A percentile compares a stretch with the other conserved stretches of the same genome.
phyloP scores from a whole-genome alignment of 1,284 basidiomycete species.

The Phellinidium pouzarii region DNA sequence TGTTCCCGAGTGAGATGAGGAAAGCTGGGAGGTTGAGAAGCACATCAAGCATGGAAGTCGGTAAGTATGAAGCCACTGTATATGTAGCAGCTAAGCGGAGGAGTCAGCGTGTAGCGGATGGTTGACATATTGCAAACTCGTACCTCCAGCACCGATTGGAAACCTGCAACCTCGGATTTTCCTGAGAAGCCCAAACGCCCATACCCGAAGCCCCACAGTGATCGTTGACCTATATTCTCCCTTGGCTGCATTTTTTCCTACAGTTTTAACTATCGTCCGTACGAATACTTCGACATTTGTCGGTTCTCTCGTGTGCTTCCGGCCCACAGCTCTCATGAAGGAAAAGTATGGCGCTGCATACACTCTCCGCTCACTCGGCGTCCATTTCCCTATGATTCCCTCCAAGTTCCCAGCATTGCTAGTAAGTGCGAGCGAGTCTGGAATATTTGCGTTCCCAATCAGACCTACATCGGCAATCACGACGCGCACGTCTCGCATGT shows the following conservation, averaged over 20 bases:
- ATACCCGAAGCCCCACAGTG: constrained; percentile 39
- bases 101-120: background rate
- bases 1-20: constrained; percentile 54
- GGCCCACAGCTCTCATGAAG: constrained; percentile 46
- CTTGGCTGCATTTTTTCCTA: constrained; percentile 47
- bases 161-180: constrained; percentile 59
- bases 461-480: constrained; percentile 63
- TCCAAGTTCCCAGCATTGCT: constrained; percentile 34
- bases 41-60: constrained; percentile 55
- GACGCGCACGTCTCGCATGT: constrained; percentile 55
- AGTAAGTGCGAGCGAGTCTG: constrained; percentile 19
- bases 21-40: constrained; percentile 61
- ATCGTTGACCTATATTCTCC: constrained; percentile 31
- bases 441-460: constrained; percentile 35
- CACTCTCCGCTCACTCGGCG: constrained; percentile 56
- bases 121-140: constrained; percentile 21
- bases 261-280: constrained; percentile 40
- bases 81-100: constrained; percentile 20
- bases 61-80: constrained; percentile 56
- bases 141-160: constrained; percentile 70
- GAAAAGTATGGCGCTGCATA: constrained; percentile 51
- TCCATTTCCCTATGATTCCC: constrained; percentile 57
- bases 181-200: constrained; percentile 32
- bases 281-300: constrained; percentile 54
- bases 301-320: constrained; percentile 39